Percentiles rank a stretch among this genome's conserved stretches.
Evolutionary conservation across 208 protist genomes (phyloP).

Genomic region (Borovskyia barvae): DNA sequence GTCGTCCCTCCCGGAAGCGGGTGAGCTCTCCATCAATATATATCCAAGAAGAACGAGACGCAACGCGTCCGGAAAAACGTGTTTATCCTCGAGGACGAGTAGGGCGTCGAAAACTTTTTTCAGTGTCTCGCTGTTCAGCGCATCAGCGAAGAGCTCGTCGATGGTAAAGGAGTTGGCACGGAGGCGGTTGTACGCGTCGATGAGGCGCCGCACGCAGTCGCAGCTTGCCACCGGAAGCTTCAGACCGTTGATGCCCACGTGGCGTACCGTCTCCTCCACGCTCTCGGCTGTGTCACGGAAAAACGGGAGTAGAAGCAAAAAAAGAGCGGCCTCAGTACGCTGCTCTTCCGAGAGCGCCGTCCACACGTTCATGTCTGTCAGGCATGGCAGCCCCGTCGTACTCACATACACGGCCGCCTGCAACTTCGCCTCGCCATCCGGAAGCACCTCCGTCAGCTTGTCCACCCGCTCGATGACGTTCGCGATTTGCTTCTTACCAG

Average conservation of each 20-base stretch:
- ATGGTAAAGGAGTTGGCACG: conserved; percentile 17
- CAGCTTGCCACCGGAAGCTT: conserved; percentile 59
- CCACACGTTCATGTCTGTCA: conserved; percentile 19
- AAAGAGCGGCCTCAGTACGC: conserved; percentile 25
- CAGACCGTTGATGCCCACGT: conserved; percentile 73
- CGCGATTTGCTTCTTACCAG: conserved; percentile 37
- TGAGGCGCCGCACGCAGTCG: conserved; percentile 59
- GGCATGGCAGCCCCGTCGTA: conserved; percentile 25
- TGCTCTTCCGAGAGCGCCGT: conserved; percentile 15
- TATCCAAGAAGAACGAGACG: conserved; percentile 62
- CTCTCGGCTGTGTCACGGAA: conserved; percentile 28
- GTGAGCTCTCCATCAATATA: conserved; percentile 34
- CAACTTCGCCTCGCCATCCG: conserved; percentile 9
- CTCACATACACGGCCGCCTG: conserved; percentile 33
- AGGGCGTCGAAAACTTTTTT: conserved; percentile 57
- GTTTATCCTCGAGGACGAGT: conserved; percentile 49
- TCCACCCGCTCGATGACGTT: conserved; percentile 48
- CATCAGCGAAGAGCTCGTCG: conserved; percentile 6
- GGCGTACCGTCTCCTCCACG: conserved; percentile 47
- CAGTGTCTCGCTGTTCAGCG: conserved; percentile 25
- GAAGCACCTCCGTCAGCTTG: conserved; percentile 21
- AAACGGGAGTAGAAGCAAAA: conserved; percentile 56
- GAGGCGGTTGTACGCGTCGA: conserved; percentile 68
- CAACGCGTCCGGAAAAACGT: conserved; percentile 40
- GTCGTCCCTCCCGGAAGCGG: too few relatives aligned